Conservation (phyloP, 2,329 filamentous ascomycete species). For the Grosmannia huntii region DNA sequence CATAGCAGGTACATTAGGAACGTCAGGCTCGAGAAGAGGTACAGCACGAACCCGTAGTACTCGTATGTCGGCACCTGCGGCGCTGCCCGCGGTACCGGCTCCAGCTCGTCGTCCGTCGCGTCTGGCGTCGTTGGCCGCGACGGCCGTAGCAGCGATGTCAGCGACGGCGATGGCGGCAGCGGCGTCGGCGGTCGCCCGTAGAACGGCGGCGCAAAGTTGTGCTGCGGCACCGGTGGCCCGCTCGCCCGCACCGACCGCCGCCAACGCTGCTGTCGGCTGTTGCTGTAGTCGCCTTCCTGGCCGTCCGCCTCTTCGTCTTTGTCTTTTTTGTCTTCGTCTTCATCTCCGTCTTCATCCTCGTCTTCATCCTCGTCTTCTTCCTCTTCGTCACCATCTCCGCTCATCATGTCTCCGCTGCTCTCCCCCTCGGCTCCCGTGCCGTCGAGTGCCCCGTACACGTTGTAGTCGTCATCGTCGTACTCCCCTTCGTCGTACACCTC, state of each 20-base stretch:
- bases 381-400: neutral
- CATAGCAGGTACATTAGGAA: conserved; percentile 66
- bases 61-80: conserved; percentile 98
- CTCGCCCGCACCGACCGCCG: neutral
- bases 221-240: conserved; percentile 29
- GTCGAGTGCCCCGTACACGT: conserved; percentile 17
- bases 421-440: conserved; percentile 19
- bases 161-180: conserved; percentile 77
- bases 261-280: neutral
- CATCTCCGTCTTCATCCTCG: conserved; percentile 18
- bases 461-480: conserved; percentile 9
- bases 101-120: conserved; percentile 73
- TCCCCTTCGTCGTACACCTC: conserved; percentile 15
- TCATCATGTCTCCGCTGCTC: conserved; percentile 11
- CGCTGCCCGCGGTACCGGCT: conserved; percentile 67
- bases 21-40: conserved; percentile 71
- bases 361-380: conserved; percentile 10
- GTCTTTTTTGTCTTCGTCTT: no score
- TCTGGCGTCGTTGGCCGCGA: conserved; percentile 91
- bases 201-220: conserved; percentile 68
- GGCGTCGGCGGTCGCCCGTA: conserved; percentile 96
- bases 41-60: conserved; percentile 97
- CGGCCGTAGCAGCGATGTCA: conserved; percentile 82
- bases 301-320: conserved; percentile 8
- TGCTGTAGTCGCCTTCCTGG: conserved; percentile 15